A percentile compares a stretch with the other conserved stretches of the same genome.
Evolutionary conservation across 169 alveolate species (phyloP).

Genomic region (Plasmodium inui): DNA sequence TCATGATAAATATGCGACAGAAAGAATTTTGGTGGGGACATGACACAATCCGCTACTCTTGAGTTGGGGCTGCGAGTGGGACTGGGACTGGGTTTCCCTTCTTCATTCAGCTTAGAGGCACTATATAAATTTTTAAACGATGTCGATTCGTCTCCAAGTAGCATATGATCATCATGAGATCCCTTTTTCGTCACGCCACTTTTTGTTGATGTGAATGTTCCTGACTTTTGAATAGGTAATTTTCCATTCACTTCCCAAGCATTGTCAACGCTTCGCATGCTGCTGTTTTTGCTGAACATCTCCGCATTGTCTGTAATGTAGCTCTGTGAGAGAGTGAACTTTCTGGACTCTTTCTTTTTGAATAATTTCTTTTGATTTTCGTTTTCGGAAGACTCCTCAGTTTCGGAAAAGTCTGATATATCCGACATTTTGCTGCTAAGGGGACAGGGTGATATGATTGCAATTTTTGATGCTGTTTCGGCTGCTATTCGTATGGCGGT

Average conservation of each 20-base stretch:
- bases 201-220: conserved; percentile 17
- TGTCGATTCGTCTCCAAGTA: conserved; percentile 19
- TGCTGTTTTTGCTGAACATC: conserved; percentile 12
- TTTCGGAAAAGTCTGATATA: conserved; percentile 55
- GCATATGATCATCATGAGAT: conserved; percentile 24
- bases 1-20: conserved; percentile 76
- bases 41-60: conserved; percentile 75
- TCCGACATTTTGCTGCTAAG: conserved; percentile 27
- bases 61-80: conserved; percentile 14
- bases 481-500: neutral
- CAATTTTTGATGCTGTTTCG: neutral
- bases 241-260: conserved; percentile 7
- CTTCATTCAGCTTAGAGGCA: conserved; percentile 32
- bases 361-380: conserved; percentile 21
- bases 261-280: conserved; percentile 5
- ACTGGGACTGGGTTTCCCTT: conserved; percentile 18
- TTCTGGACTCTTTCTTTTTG: conserved; percentile 7
- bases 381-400: conserved; percentile 13
- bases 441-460: neutral
- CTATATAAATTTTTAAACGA: conserved; percentile 13
- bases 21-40: conserved; percentile 76
- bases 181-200: conserved; percentile 2
- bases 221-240: conserved; percentile 26
- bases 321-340: conserved; percentile 15
- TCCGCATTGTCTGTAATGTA: conserved; percentile 6